Evolutionary conservation across 768 basidiomycete genomes (phyloP), one percentile per base, ranked within the genome.

Genomic region (Leucocoprinus leucothites): DNA sequence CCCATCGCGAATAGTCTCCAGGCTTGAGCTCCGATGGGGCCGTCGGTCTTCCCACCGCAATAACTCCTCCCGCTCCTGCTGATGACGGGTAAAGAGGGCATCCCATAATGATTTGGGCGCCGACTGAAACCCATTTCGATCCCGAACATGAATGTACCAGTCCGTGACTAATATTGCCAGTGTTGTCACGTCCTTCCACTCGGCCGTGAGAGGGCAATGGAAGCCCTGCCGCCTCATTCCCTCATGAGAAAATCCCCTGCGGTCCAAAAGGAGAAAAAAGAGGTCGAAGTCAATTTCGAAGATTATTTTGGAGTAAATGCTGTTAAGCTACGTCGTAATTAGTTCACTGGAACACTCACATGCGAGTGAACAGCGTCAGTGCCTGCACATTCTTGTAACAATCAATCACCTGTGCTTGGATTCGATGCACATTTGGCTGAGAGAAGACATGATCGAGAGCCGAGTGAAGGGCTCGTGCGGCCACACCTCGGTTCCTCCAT

Each of bases 131-230:
- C 19, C 50, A 26, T 52, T 59, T 44, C 48, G 43, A 44, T 63
- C 63, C 40, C 58, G 61, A 21, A 56, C 51, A 34, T 56, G 73
- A 35, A 81, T 58, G 22, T 69, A 51, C 83, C 83, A 86, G 43
- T 87, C 85, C 0, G 81, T 85, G 44, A 79, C 84, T 50, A 87
- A 65, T 60, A 87, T 73, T 6, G 77, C 84, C 31, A 86, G 67
- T 59, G 81, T 80, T 1, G 81, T 83, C 22, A 81, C 78, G 57
- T 86, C 83, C 58, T 77, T 82, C 82, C 82, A 86, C 44, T 74
- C 68, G 1, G 62, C 51, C 1, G 71, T 71, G 53, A 76, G 57
- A 3, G 74, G 70, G 57, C 76, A 76, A 61, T 66, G 79, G 51
- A 82, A 79, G 0, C 80, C 74, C 42, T 80, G 75, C 28, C 86